phyloP scores from a whole-genome alignment of 129 eudicot species.

The Artemisia argyi region DNA sequence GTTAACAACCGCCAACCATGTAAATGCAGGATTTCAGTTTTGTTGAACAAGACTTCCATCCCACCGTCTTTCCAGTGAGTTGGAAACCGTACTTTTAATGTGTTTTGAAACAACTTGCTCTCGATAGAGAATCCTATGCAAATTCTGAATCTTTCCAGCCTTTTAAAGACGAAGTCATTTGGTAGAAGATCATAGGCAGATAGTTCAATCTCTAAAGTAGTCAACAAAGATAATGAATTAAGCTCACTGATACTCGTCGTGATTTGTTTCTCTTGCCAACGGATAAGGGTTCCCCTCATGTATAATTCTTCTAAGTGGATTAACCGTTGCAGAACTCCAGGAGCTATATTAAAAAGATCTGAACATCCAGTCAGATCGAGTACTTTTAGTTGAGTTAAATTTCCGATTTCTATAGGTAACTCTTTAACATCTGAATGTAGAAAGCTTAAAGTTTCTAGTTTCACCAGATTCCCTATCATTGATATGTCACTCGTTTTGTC shows the following conservation, averaged over 20 bases:
- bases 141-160: conserved; percentile 26
- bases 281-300: conserved; percentile 33
- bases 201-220: conserved; percentile 25
- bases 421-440: conserved; percentile 24
- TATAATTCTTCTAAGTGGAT: conserved; percentile 31
- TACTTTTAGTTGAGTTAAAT: conserved; percentile 18
- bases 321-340: conserved; percentile 21
- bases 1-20: conserved; percentile 22
- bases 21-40: conserved; percentile 28
- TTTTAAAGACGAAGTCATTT: background rate
- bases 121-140: conserved; percentile 23
- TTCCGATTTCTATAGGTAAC: conserved; percentile 28
- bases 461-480: conserved; percentile 24
- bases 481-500: conserved; percentile 31
- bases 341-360: conserved; percentile 30
- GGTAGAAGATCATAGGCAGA: conserved; percentile 27
- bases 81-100: conserved; percentile 22
- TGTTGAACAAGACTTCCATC: conserved; percentile 20
- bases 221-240: conserved; percentile 20
- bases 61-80: conserved; percentile 9
- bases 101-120: conserved; percentile 21
- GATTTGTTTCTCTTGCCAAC: conserved; percentile 31
- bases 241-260: conserved; percentile 21
- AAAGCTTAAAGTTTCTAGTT: conserved; percentile 32
- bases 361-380: conserved; percentile 33